These are phyloP conservation scores for Oryza longistaminata DNA, from an alignment of 176 grass and related monocot species.

Conservation along the genomic window DNA sequence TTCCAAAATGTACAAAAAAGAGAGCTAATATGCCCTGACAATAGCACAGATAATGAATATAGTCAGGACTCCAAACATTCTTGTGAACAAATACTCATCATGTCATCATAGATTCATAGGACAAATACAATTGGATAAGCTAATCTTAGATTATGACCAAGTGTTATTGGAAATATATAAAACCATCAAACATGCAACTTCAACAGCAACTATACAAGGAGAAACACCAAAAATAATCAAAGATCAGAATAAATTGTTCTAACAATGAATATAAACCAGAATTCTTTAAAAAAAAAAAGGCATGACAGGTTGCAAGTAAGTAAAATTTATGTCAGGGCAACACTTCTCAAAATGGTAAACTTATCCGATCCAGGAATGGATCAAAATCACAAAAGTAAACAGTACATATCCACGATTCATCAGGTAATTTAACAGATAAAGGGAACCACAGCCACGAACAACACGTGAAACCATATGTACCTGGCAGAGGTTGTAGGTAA, in stretches of 20 bases:
- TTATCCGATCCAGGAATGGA: too few species aligned
- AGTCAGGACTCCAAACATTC: not conserved
- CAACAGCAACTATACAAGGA: not conserved
- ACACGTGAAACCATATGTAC: constrained; percentile 36
- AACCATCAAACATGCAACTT: not conserved
- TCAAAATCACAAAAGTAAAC: too few species aligned
- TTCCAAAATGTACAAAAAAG: too few species aligned
- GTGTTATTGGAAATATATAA: not conserved
- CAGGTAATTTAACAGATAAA: not conserved
- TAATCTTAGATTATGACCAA: not conserved
- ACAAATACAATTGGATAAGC: not conserved
- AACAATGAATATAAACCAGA: not conserved
- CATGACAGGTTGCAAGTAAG: not conserved
- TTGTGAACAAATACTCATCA: not conserved
- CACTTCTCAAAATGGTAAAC: not conserved
- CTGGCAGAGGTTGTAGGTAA: constrained; percentile 98
- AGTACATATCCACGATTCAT: too few species aligned
- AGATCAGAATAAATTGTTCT: not conserved
- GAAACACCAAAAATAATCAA: not conserved
- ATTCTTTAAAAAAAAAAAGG: constrained; percentile 3
- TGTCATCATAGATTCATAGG: not conserved
- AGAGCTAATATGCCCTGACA: too few species aligned
- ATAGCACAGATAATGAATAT: not conserved
- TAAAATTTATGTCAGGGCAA: not conserved
- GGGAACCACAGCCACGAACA: not conserved